phyloP scores from a whole-genome alignment of 306 rosid genomes.

The Trifolium repens region DNA sequence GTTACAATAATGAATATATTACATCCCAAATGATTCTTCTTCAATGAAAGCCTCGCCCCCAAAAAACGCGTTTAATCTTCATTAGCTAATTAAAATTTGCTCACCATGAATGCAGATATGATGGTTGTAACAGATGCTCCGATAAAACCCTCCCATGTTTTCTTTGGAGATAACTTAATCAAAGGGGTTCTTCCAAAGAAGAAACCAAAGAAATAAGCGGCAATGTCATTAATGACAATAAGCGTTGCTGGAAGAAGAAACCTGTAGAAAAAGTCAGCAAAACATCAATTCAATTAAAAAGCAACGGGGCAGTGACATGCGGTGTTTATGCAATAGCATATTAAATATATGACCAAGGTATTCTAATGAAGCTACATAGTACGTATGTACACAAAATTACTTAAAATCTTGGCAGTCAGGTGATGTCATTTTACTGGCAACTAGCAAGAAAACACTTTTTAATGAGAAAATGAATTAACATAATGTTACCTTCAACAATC shows the following conservation, averaged over 20 bases:
- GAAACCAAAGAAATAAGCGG: conserved; percentile 91
- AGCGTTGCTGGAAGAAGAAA: conserved; percentile 98
- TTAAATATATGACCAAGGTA: no score
- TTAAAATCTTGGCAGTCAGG: conserved; percentile 1
- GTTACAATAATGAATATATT: conserved; percentile 19
- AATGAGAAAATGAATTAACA: conserved; percentile 15
- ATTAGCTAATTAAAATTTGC: conserved; percentile 43
- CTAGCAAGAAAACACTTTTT: conserved; percentile 4
- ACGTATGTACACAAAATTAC: conserved; percentile 12
- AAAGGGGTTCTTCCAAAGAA: conserved; percentile 96
- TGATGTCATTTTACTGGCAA: conserved; percentile 7
- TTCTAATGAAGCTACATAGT: not conserved
- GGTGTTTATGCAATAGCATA: not conserved
- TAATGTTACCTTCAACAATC: not conserved
- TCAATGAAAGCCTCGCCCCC: conserved; percentile 4
- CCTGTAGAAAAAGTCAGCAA: conserved; percentile 59
- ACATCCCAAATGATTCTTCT: conserved; percentile 29
- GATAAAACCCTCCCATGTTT: conserved; percentile 99
- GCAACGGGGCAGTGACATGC: not conserved
- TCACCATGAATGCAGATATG: conserved; percentile 94
- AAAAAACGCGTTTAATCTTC: conserved; percentile 24
- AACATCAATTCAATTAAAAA: conserved; percentile 35
- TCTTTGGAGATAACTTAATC: conserved; percentile 97
- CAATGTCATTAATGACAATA: conserved; percentile 93
- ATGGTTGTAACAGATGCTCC: conserved; percentile 97